Percentiles rank a stretch among this genome's conserved stretches.
These are phyloP conservation scores for Tulasnella sp. DNA, from an alignment of 768 basidiomycete species.

Conservation along the genomic window DNA sequence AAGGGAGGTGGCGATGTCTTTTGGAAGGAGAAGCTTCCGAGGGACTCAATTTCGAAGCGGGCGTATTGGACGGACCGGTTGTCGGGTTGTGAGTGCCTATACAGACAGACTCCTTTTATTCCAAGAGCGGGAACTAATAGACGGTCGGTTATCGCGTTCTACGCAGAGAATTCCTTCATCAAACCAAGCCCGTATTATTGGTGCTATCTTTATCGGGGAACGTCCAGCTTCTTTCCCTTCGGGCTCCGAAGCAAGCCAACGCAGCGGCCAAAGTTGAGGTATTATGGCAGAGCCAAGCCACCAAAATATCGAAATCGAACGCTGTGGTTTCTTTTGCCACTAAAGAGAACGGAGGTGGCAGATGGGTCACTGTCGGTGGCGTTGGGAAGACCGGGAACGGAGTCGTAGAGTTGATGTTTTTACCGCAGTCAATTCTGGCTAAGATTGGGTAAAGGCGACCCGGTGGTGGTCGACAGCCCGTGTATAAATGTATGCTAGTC, in stretches of 20 bases:
- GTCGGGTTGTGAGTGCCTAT: slow-evolving; percentile 55
- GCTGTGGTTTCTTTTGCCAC: slow-evolving; percentile 46
- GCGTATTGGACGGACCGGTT: slow-evolving; percentile 69
- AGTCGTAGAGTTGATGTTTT: slow-evolving; percentile 49
- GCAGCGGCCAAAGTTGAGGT: background rate
- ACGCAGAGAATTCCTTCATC: background rate
- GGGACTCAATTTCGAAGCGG: slow-evolving; percentile 33
- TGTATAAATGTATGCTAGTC: background rate
- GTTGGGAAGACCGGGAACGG: slow-evolving; percentile 57
- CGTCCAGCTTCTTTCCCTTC: slow-evolving; percentile 6
- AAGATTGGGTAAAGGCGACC: background rate
- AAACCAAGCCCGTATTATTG: background rate
- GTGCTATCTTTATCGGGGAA: slow-evolving; percentile 13
- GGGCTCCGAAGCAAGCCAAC: background rate
- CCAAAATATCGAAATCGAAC: slow-evolving; percentile 60
- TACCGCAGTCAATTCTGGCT: background rate
- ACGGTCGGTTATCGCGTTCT: background rate
- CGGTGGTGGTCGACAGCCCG: background rate
- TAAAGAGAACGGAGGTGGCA: background rate
- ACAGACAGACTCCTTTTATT: background rate
- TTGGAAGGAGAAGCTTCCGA: slow-evolving; percentile 47
- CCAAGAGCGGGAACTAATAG: background rate
- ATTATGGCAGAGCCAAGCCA: slow-evolving; percentile 36
- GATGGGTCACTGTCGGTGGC: slow-evolving; percentile 59
- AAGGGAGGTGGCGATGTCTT: slow-evolving; percentile 65